Percentiles rank a stretch among this genome's conserved stretches.
These are phyloP conservation scores for Diaporthe citriasiana DNA, from an alignment of 2,329 filamentous ascomycete species.

Conservation along the genomic window DNA sequence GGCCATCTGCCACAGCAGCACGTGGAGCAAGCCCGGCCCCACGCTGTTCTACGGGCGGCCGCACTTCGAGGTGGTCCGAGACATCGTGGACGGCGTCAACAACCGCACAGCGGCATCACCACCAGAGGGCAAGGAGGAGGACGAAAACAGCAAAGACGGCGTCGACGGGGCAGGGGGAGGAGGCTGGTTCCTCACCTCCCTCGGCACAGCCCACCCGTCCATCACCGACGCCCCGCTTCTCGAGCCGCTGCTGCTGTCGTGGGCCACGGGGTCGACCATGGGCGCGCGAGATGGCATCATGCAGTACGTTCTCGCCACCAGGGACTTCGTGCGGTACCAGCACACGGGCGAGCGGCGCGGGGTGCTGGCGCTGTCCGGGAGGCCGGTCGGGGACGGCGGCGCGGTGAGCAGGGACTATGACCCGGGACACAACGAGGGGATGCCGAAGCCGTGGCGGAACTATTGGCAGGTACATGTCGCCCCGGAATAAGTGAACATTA, in stretches of 20 bases:
- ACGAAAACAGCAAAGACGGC: neutral
- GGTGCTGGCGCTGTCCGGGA: slow-evolving; percentile 30
- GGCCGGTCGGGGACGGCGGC: neutral
- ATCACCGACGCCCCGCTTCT: slow-evolving; percentile 77
- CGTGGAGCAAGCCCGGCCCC: slow-evolving; percentile 69
- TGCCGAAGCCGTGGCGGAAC: slow-evolving; percentile 36
- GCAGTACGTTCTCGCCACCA: slow-evolving; percentile 72
- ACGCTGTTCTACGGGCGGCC: slow-evolving; percentile 73
- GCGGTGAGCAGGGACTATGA: slow-evolving; percentile 40
- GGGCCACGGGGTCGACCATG: slow-evolving; percentile 73
- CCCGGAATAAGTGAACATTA: slow-evolving; percentile 5
- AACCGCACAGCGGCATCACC: slow-evolving; percentile 39
- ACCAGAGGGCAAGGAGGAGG: neutral
- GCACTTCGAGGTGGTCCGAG: slow-evolving; percentile 74
- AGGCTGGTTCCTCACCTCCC: slow-evolving; percentile 68
- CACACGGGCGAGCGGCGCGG: slow-evolving; percentile 32
- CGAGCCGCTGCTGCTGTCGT: slow-evolving; percentile 71
- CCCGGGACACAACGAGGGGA: slow-evolving; percentile 27
- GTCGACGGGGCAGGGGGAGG: slow-evolving; percentile 43
- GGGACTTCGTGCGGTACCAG: slow-evolving; percentile 60
- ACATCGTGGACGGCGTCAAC: slow-evolving; percentile 64
- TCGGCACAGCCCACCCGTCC: slow-evolving; percentile 72
- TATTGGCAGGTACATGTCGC: slow-evolving; percentile 42
- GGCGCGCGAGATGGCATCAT: slow-evolving; percentile 67
- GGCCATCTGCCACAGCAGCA: slow-evolving; percentile 73